Conservation (phyloP, 176 grass and related monocot species). For the Thinopyrum elongatum region DNA sequence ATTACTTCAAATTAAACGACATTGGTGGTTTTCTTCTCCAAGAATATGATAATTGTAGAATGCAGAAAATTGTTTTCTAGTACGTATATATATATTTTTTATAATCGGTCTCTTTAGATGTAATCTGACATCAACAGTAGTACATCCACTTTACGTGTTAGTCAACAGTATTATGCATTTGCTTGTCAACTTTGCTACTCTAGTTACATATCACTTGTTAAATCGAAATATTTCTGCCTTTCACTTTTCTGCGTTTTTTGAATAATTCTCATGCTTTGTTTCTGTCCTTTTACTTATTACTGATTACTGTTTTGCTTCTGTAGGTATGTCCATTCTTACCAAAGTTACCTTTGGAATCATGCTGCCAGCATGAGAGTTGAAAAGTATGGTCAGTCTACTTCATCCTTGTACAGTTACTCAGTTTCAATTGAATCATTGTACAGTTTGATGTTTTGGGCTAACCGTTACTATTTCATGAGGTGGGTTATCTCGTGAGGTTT, state of each 20-base stretch:
- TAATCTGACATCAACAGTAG: not conserved
- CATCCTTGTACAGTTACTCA: conserved; percentile 22
- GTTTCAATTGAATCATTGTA: conserved; percentile 29
- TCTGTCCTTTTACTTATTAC: not conserved
- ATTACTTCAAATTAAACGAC: conserved; percentile 23
- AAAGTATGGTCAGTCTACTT: conserved; percentile 82
- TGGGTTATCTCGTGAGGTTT: not conserved
- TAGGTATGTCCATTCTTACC: conserved; percentile 97
- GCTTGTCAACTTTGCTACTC: not conserved
- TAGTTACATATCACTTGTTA: not conserved
- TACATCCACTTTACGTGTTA: not conserved
- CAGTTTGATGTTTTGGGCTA: conserved; percentile 18
- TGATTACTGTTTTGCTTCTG: conserved; percentile 22
- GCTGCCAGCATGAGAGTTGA: conserved; percentile 94
- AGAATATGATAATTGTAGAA: not conserved
- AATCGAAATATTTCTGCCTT: not conserved
- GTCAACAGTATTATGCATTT: not conserved
- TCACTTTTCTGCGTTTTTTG: conserved; percentile 3
- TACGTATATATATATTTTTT: not conserved
- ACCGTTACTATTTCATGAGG: not conserved
- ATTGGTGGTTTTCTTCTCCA: not conserved
- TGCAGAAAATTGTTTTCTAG: not conserved
- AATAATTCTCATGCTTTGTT: not conserved
- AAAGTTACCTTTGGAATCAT: conserved; percentile 99
- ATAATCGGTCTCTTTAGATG: not conserved